Evolutionary conservation across 2,329 filamentous ascomycete genomes (phyloP), one percentile per base, ranked within the genome.

Genomic region (Onygenales sp.): DNA sequence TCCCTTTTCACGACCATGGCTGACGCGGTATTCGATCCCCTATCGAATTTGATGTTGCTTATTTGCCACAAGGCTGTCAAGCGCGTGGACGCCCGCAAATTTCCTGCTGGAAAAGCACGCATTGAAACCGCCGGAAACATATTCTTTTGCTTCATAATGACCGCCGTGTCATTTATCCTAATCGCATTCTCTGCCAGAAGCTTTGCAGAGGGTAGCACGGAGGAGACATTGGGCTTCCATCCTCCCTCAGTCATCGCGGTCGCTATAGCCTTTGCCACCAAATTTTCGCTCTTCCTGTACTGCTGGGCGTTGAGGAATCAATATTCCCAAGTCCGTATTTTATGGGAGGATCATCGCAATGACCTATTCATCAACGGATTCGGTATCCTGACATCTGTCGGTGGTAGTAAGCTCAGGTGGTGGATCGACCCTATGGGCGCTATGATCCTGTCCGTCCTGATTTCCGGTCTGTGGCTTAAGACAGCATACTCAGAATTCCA

Each of bases 1-100:
- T 95, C 92, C 4, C 83, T 98, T 46, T 96, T 97, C 74, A 96
- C 93, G 13, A 98, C 92, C 58, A 95, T 95, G 87, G 92, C 91
- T 13, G 93, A 98, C 70, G 84, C 91, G 50, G 78, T 97, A 59
- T 97, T 97, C 72, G 93, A 97, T 66, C 93, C 90, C 7, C 67
- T 94, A 63, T 92, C 87, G 64, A 96, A 95, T 64, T 68, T 96
- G 51, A 92, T 88, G 0, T 78, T 97, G 11, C 89, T 97, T 54
- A 70, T 95, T 39, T 89, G 86, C 56, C 86, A 91, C 69, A 88
- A 92, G 49, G 92, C 93, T 49, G 89, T 96, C 59, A 87, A 86
- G 62, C 84, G 82, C 51, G 92, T 97, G 40, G 90, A 98, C 63
- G 81, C 87, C 2, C 82, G 84, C 50, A 86, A 87, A 46, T 98